Evolutionary conservation across 768 basidiomycete species (phyloP), one percentile per base, ranked within the genome.

Genomic region (Tremella yokohamensis): DNA sequence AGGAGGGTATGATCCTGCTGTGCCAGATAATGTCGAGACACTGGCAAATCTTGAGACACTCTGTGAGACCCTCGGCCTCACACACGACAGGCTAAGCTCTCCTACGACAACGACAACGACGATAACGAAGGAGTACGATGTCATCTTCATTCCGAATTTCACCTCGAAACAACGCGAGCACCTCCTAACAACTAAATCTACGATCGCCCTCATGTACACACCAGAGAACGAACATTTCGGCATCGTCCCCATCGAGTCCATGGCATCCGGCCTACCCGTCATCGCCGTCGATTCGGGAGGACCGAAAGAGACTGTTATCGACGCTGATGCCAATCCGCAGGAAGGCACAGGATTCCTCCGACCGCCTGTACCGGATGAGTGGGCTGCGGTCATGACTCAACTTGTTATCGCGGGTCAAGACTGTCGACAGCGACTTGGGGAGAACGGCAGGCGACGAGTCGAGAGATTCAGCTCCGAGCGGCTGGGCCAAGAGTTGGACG

Each of bases 211-310:
- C 0, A 81, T 99, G 7, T 99, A 99, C 74, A 99, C 94, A 0
- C 96, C 94, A 0, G 79, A 83, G 8, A 94, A 94, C 75, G 94
- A 99, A 69, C 94, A 99, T 74, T 96, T 98, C 74, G 96, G 94
- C 1, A 97, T 99, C 64, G 93, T 87, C 0, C 94, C 96, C 1
- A 83, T 97, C 2, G 94, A 99, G 75, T 92, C 84, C 0, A 97
- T 97, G 91, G 82, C 85, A 8, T 92, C 88, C 48, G 90, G 91
- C 2, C 75, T 98, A 0, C 91, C 93, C 0, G 87, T 98, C 0
- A 78, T 99, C 18, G 93, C 92, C 0, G 90, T 87, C 66, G 85
- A 83, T 57, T 90, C 89, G 15, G 80, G 80, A 20, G 94, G 94
- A 1, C 96, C 96, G 8, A 88, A 84, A 1, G 96, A 99, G 78